Evolutionary conservation across 2,329 filamentous ascomycete species (phyloP), one percentile per base, ranked within the genome.

Genomic region (Aspergillus sp.): DNA sequence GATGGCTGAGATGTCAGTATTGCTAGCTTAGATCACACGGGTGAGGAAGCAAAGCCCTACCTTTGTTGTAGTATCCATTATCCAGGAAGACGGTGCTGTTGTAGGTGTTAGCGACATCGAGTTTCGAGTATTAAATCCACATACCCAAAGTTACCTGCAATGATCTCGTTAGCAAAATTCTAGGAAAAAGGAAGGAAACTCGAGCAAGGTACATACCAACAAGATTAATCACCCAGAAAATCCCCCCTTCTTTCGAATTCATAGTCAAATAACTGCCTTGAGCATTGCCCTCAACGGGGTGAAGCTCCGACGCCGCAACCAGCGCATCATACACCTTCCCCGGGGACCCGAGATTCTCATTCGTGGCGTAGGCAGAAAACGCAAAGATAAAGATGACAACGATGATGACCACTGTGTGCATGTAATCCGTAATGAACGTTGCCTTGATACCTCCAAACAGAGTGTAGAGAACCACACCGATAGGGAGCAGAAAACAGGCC

Each of bases 211-310:
- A 95, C 76, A 93, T 93, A 46, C 91, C 91, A 39, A 93, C 89
- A 52, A 91, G 88, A 76, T 96, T 96, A 77, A 96, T 96, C 42
- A 96, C 87, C 75, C 96, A 96, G 81, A 96, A 96, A 58, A 95
- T 90, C 46, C 86, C 90, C 5, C 92, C 92, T 67, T 94, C 88
- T 59, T 84, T 85, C 1, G 89, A 92, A 58, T 84, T 81, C 92
- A 96, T 96, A 0, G 92, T 96, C 16, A 96, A 79, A 67, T 96
- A 96, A 69, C 88, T 92, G 14, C 92, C 92, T 7, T 87, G 84
- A 0, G 87, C 83, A 73, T 96, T 96, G 9, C 92, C 92, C 0
- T 85, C 83, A 1, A 96, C 89, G 0, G 92, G 92, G 65, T 95
- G 90, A 5, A 78, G 74, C 4, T 82, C 75, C 0, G 90, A 84